Conservation (phyloP, 257 asterid genomes). For the Gentiana straminea region DNA sequence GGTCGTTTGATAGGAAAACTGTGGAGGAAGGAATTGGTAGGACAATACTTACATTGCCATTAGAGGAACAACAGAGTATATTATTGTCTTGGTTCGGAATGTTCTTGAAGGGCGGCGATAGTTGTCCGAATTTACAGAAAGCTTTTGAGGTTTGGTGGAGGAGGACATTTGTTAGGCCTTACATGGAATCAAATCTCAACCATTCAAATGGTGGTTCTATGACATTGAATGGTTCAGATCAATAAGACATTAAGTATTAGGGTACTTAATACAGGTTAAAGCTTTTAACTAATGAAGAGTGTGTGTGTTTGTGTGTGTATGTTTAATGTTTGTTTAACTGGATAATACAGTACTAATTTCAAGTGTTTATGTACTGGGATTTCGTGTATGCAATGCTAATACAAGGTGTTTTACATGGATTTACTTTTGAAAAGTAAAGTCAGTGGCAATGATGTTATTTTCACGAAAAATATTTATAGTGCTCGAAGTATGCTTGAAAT, state of each 20-base stretch:
- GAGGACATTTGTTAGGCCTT: conserved; percentile 70
- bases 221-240: conserved; percentile 21
- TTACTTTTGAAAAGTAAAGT: too few species aligned
- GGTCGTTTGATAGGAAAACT: conserved; percentile 67
- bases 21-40: conserved; percentile 96
- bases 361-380: too few species aligned
- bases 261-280: too few species aligned
- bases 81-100: conserved; percentile 70
- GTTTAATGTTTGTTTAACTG: too few species aligned
- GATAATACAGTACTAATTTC: too few species aligned
- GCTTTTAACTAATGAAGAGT: too few species aligned
- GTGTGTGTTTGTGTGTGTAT: too few species aligned
- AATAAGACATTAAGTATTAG: conserved; percentile 4
- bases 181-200: conserved; percentile 27
- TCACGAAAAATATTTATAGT: too few species aligned
- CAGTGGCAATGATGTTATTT: too few species aligned
- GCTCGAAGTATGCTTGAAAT: too few species aligned
- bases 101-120: conserved; percentile 72
- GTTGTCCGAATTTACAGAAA: conserved; percentile 77
- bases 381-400: too few species aligned
- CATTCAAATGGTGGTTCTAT: conserved; percentile 13
- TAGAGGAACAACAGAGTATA: conserved; percentile 81
- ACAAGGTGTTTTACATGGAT: too few species aligned
- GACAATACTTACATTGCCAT: conserved; percentile 74
- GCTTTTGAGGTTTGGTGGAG: conserved; percentile 99